Evolutionary conservation across 768 basidiomycete genomes (phyloP).

Genomic region (Leccinellum albellum): DNA sequence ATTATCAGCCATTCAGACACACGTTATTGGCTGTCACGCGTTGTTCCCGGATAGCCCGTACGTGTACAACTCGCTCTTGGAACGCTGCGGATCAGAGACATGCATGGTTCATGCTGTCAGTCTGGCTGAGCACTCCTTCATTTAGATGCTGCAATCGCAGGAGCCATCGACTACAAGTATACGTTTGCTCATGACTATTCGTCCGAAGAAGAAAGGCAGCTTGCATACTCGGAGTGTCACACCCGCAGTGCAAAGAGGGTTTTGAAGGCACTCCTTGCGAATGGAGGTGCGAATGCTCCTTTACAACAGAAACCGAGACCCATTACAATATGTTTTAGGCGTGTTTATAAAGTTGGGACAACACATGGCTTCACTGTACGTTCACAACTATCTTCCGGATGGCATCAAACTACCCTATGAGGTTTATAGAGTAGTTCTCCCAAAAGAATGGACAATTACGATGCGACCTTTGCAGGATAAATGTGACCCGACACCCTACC

Average conservation of each 20-base stretch:
- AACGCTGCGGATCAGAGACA: conserved; percentile 24
- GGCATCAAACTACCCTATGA: conserved; percentile 8
- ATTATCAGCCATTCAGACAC: conserved; percentile 72
- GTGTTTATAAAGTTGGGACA: conserved; percentile 91
- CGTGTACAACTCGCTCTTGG: conserved; percentile 27
- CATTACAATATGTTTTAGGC: conserved; percentile 36
- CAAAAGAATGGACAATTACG: conserved; percentile 58
- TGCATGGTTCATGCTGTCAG: conserved; percentile 10
- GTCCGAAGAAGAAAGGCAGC: conserved; percentile 45
- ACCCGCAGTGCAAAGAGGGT: conserved; percentile 75
- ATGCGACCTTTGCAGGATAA: conserved; percentile 79
- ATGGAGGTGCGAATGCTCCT: conserved; percentile 60
- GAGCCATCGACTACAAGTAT: conserved; percentile 69
- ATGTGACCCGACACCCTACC: conserved; percentile 84
- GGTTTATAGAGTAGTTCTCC: conserved; percentile 46
- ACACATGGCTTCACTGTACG: conserved; percentile 69
- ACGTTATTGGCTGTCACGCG: conserved; percentile 67
- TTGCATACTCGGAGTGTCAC: conserved; percentile 77
- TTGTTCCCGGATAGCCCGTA: conserved; percentile 75
- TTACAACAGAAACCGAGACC: not conserved
- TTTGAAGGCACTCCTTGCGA: conserved; percentile 77
- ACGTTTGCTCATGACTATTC: conserved; percentile 54
- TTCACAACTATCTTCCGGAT: conserved; percentile 18
- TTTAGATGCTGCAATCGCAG: conserved; percentile 56
- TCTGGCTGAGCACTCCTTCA: conserved; percentile 2